Evolutionary conservation across 2,329 filamentous ascomycete genomes (phyloP), one percentile per base, ranked within the genome.

Genomic region (Cadophora sp.): DNA sequence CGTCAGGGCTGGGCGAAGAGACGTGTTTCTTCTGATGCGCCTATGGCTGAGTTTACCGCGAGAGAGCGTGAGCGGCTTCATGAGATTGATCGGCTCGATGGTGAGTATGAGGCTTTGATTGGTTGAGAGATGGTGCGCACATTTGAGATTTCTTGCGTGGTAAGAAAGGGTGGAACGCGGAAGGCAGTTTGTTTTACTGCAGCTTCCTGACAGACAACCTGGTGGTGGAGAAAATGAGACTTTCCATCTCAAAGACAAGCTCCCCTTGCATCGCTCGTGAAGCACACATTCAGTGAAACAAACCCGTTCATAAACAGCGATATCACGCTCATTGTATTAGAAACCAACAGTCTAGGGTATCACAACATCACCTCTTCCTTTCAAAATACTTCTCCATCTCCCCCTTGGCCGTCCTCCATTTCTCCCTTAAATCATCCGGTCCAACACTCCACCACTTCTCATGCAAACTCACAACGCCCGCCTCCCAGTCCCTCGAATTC

Each of bases 371-470:
- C 39, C 8, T 22, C 30, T 22, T 50, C 43, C 11, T 16, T 16
- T 50, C 59, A 50, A 61, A 64, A 43, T 47, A 60, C n/a, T 18
- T 55, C 41, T 67, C 65, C 65, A 67, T 67, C 39, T 60, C 50
- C 22, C 16, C n/a, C 55, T 66, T 69, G 4, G 41, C 59, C 14
- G 30, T 33, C 20, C 6, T 14, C 68, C 68, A 69, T 27, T 55
- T 55, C 18, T 56, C 59, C 33, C 64, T 66, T 61, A 73, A 66
- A 50, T 72, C 72, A 22, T 71, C 60, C 22, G 72, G 72, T 14
- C 73, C 73, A 30, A 71, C 59, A 66, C 73, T 47, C 77, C 78
- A 79, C 50, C 76, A 76, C 70, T 80, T 80, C 66, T 79, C 79
- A 67, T 81, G 79, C 68, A 81, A 55, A 30, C 71, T 78, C 47